Conservation (phyloP, 1,284 basidiomycete genomes). For the Leccinum colubrinum region DNA sequence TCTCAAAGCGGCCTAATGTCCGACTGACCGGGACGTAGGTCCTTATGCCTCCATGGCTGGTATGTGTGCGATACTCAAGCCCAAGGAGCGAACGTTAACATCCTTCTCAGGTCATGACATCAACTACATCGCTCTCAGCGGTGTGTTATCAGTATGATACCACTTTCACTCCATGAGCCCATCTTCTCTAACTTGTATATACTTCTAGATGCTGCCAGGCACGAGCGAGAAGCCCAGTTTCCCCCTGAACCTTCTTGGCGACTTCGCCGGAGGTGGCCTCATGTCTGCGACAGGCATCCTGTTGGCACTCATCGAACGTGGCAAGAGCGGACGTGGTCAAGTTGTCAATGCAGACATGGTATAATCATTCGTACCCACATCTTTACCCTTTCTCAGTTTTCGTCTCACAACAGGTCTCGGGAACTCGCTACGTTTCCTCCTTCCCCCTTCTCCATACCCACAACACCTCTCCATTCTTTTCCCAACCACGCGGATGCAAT, state of each 20-base stretch:
- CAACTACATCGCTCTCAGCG: constrained; percentile 84
- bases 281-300: constrained; percentile 75
- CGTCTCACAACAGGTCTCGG: constrained; percentile 57
- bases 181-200: neutral
- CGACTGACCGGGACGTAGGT: constrained; percentile 39
- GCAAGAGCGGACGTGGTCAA: constrained; percentile 65
- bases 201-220: constrained; percentile 67
- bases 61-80: constrained; percentile 27
- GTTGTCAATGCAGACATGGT: constrained; percentile 82
- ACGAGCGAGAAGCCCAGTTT: constrained; percentile 61
- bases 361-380: neutral
- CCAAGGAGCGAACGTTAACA: neutral
- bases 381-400: neutral
- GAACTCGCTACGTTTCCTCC: constrained; percentile 72
- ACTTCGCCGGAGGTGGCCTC: constrained; percentile 82
- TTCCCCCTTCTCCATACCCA: constrained; percentile 62
- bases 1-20: constrained; percentile 7
- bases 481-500: constrained; percentile 56
- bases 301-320: constrained; percentile 70
- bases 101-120: constrained; percentile 68
- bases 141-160: constrained; percentile 65
- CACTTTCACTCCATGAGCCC: neutral
- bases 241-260: constrained; percentile 76
- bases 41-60: constrained; percentile 69
- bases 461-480: constrained; percentile 38